Conservation (phyloP, 176 grass and related monocot genomes). For the Bromus sterilis region DNA sequence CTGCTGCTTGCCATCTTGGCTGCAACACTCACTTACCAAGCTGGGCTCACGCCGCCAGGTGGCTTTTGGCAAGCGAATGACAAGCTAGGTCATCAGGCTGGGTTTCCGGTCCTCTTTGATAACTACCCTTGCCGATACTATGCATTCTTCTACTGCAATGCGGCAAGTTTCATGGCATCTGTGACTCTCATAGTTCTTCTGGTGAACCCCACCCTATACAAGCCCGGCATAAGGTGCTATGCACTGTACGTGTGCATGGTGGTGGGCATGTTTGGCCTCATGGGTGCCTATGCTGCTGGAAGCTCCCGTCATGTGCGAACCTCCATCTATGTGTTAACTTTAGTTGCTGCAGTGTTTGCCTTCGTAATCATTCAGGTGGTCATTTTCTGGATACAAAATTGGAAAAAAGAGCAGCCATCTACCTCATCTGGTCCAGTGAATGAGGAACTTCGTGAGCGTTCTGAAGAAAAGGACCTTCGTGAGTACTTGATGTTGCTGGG, state of each 20-base stretch:
- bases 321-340: neutral
- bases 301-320: neutral
- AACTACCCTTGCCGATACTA: neutral
- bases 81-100: neutral
- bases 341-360: neutral
- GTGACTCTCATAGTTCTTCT: conserved; percentile 14
- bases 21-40: conserved; percentile 7
- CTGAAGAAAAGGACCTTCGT: neutral
- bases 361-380: neutral
- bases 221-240: conserved; percentile 5
- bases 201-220: neutral
- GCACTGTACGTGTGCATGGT: neutral
- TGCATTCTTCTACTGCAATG: conserved; percentile 29
- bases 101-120: neutral
- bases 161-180: conserved; percentile 8
- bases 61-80: neutral
- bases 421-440: neutral
- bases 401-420: too few relatives aligned
- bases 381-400: neutral
- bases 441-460: neutral
- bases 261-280: neutral
- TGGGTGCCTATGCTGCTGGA: neutral
- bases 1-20: conserved; percentile 8
- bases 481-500: neutral
- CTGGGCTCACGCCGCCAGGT: conserved; percentile 21